Evolutionary conservation across 345 rosid genomes (phyloP).

Genomic region (Populus pruinosa): DNA sequence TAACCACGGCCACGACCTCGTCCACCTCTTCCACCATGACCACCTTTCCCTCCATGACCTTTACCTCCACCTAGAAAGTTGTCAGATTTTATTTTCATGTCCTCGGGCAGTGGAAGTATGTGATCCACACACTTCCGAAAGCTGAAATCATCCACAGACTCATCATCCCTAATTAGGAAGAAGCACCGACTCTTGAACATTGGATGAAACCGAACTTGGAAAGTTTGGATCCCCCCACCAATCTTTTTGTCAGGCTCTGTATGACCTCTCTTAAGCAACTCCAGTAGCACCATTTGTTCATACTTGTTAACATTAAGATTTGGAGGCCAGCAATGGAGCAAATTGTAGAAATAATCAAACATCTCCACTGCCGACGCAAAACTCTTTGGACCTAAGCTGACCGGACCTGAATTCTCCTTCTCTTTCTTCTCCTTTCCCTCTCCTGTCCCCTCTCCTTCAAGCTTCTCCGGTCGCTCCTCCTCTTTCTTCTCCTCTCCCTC

Average conservation of each 20-base stretch:
- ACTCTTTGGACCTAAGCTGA: constrained; percentile 74
- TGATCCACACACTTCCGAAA: constrained; percentile 93
- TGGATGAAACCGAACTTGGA: constrained; percentile 76
- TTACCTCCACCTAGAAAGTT: constrained; percentile 41
- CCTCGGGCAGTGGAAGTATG: constrained; percentile 80
- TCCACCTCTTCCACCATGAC: constrained; percentile 48
- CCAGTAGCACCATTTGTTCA: constrained; percentile 70
- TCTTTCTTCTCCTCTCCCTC: not conserved
- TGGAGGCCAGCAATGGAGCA: constrained; percentile 67
- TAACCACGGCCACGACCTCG: constrained; percentile 10
- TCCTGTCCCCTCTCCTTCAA: constrained; percentile 10
- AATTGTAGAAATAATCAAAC: constrained; percentile 63
- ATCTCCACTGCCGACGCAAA: constrained; percentile 68
- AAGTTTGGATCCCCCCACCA: constrained; percentile 62
- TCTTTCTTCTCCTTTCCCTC: constrained; percentile 26
- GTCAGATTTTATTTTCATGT: constrained; percentile 54
- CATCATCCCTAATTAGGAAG: constrained; percentile 78
- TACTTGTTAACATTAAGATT: constrained; percentile 69
- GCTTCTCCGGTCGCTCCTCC: too few species aligned
- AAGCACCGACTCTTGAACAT: constrained; percentile 72
- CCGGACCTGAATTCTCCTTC: constrained; percentile 31
- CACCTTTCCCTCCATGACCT: constrained; percentile 54
- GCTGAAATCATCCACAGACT: constrained; percentile 78
- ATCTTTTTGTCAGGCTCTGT: constrained; percentile 75
- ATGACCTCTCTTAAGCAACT: constrained; percentile 80